Evolutionary conservation across 2,329 filamentous ascomycete species (phyloP).

Genomic region (Cercospora nicotianae): DNA sequence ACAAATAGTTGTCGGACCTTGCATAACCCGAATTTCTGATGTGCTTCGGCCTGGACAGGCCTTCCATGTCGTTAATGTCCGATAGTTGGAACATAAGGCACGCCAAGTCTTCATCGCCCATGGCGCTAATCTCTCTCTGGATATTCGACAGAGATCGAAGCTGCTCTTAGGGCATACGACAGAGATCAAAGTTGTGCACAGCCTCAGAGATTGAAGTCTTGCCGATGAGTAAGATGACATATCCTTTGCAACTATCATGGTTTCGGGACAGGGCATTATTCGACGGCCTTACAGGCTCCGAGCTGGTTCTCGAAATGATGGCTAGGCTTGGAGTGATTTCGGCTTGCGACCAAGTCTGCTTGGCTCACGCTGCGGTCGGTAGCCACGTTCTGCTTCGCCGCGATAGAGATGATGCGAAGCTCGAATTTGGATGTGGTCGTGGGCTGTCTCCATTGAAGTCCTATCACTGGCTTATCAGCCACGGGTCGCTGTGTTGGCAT

Average conservation of each 20-base stretch:
- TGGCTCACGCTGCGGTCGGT: neutral
- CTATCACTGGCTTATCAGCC: neutral
- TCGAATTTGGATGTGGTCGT: neutral
- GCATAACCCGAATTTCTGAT: neutral
- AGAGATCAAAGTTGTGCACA: neutral
- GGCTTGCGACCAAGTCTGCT: neutral
- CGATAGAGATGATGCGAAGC: neutral
- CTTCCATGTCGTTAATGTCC: neutral
- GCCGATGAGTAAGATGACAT: neutral
- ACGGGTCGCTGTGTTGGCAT: neutral
- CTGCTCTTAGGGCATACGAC: neutral
- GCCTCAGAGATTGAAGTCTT: neutral
- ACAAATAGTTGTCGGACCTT: neutral
- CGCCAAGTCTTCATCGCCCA: neutral
- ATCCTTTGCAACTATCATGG: neutral
- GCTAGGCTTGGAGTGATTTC: no score
- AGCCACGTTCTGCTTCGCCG: neutral
- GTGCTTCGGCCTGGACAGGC: neutral
- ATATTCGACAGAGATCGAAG: neutral
- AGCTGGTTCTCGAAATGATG: neutral
- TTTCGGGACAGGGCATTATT: neutral
- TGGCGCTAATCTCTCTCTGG: neutral
- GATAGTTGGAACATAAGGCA: no score
- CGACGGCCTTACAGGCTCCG: neutral
- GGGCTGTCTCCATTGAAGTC: neutral